Evolutionary conservation across 2,329 filamentous ascomycete species (phyloP), one percentile per base, ranked within the genome.

Genomic region (Aspergillus piperis): DNA sequence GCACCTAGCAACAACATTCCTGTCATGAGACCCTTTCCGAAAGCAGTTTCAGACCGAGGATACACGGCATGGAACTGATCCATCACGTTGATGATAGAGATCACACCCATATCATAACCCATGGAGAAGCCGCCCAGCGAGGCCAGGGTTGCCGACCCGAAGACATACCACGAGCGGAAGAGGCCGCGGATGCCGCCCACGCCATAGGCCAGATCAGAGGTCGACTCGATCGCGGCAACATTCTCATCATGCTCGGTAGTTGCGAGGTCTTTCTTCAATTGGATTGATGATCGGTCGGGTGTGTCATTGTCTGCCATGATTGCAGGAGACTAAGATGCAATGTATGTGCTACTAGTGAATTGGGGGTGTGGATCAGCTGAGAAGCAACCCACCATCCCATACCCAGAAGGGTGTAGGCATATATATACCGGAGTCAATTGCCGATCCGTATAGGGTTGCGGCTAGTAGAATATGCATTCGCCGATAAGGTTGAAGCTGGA

Each of bases 31-130:
- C 71, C 71, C 56, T 44, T 44, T 11, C 41, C 41, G 19, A 44
- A 44, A 10, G 41, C 19, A 21, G 41, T 13, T 23, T 44, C 41
- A 1, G 41, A 44, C 3, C 41, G 63, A 7, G 76, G 75, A 60
- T 77, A 81, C 1, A 63, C 65, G 1, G 70, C 55, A 19, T 79
- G 73, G 62, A 83, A 82, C 53, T 81, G 77, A 0, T 72, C 68
- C 77, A 82, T 81, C 11, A 78, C 75, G 8, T 80, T 73, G 63
- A 81, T 79, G 48, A 82, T 71, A 5, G 70, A 75, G 52, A 79
- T 77, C 32, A 81, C 77, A 21, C 78, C 78, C 64, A 82, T 80
- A 57, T 78, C 79, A 57, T 77, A 79, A 15, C 76, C 77, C 63
- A 79, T 78, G 1, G 76, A 73, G 42, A 77, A 71, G 5, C 77